Base-by-base conservation (phyloP, 345 rosid genomes). In the Camelina hispida region DNA sequence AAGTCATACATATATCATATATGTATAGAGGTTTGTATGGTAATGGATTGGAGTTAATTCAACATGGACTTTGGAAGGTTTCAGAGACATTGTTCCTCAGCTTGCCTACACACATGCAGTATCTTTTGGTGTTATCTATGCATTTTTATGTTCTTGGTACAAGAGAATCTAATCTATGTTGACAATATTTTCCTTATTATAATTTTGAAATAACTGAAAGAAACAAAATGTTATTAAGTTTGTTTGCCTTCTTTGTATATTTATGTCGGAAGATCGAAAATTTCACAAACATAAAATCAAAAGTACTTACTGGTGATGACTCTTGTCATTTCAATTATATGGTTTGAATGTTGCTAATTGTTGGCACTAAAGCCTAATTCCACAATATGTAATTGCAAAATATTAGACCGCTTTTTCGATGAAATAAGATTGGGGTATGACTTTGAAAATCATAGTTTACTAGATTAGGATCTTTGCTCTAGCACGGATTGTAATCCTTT, bases 71-170 rank as follows among this genome's bases (percentile, higher is more conserved):
- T 77, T 77, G 71, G 76, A 70, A 35, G 80, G 23, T 46, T 76
- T 62, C 59, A 63, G 70, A 63, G 61, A 70, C 51, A 17, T 47
- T 77, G 81, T 77, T 77, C 77, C 81, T 71, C 72, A 66, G 62
- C 72, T 64, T 71, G 81, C 68, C 50, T 71, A 77, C 76, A 77
- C 81, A 77, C 77, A 77, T 71, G 77, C 77, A 77, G 68, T 77
- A 57, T 71, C 55, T 77, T 71, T 77, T 77, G 81, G 76, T 58
- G 68, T 58, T 77, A 71, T 77, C 76, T 57, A 65, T 57, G 72
- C 62, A 58, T 30, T n/a, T 72, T 71, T 57, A 50, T 57, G 81
- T 65, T 71, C 48, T 77, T 71, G 72, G 76, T 77, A 57, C 50
- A 77, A 50, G 72, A 38, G 67, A 65, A 77, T 77, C 81, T 71